Conservation (phyloP, 2,329 filamentous ascomycete species). For the Fusarium devonianum region DNA sequence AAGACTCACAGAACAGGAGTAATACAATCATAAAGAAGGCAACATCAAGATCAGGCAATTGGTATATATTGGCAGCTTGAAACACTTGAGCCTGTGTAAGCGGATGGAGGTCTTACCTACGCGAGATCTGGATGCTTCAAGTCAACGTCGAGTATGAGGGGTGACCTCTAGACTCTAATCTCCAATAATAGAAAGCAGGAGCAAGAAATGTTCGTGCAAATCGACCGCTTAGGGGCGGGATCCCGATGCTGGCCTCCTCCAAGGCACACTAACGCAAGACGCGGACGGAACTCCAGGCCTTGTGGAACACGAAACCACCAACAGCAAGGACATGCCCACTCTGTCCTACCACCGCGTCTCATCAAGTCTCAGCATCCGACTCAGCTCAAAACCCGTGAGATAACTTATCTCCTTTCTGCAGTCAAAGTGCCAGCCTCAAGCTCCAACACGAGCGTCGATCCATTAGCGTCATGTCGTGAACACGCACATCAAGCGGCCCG, state of each 20-base stretch:
- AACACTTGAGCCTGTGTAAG: too few relatives aligned
- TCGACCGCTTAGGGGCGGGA: background rate
- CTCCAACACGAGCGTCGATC: background rate
- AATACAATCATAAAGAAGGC: too few relatives aligned
- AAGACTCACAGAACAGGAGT: too few relatives aligned
- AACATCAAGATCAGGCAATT: too few relatives aligned
- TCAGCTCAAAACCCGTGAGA: background rate
- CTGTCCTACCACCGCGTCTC: background rate
- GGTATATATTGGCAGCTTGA: too few relatives aligned
- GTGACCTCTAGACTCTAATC: too few relatives aligned
- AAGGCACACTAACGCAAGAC: slow-evolving; percentile 8
- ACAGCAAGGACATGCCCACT: slow-evolving; percentile 3
- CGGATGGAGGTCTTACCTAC: too few relatives aligned
- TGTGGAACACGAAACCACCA: background rate
- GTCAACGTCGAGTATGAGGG: too few relatives aligned
- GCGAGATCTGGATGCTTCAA: too few relatives aligned
- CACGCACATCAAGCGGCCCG: background rate
- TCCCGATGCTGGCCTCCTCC: background rate
- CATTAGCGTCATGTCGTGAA: background rate
- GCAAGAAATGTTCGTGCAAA: background rate
- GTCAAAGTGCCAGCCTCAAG: too few relatives aligned
- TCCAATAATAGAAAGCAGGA: background rate
- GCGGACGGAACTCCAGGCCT: background rate
- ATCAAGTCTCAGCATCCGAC: background rate
- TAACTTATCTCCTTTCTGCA: background rate